A percentile compares a stretch with the other conserved stretches of the same genome.
Evolutionary conservation across 2,329 filamentous ascomycete species (phyloP).

Genomic region (Metarhizium album): DNA sequence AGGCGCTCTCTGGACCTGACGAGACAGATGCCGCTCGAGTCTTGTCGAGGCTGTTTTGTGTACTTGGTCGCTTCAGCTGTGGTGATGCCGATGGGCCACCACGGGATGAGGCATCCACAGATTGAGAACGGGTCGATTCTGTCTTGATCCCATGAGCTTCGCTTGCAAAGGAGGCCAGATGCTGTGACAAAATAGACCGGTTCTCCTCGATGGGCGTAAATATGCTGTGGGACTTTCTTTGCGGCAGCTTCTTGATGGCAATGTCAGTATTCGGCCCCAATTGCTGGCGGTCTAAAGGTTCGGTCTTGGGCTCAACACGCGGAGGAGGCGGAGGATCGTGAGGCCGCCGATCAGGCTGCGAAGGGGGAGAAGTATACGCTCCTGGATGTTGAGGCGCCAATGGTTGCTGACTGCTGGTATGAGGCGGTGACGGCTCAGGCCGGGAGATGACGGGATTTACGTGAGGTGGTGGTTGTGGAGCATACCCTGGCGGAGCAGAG

Average conservation of each 20-base stretch:
- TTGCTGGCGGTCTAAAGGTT: conserved; percentile 36
- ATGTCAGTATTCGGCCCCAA: conserved; percentile 39
- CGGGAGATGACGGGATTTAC: conserved; percentile 34
- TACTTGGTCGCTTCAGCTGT: conserved; percentile 39
- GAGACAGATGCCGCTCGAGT: conserved; percentile 43
- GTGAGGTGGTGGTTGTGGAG: conserved; percentile 44
- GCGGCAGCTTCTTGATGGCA: conserved; percentile 53
- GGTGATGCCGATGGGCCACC: conserved; percentile 43
- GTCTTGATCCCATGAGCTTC: conserved; percentile 33
- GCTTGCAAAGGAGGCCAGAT: conserved; percentile 58
- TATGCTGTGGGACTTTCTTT: conserved; percentile 80
- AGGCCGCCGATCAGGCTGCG: conserved; percentile 31
- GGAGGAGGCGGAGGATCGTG: conserved; percentile 43
- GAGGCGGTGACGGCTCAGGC: conserved; percentile 49
- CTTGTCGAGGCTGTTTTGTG: conserved; percentile 35
- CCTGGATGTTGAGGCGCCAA: conserved; percentile 26
- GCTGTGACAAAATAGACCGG: conserved; percentile 76
- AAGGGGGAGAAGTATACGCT: conserved; percentile 41
- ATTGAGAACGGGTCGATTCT: conserved; percentile 45
- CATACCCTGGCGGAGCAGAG: conserved; percentile 57
- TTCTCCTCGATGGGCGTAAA: conserved; percentile 96
- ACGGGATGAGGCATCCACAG: conserved; percentile 50
- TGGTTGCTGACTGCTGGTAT: conserved; percentile 42
- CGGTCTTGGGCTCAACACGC: conserved; percentile 33
- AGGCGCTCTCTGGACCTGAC: conserved; percentile 51